phyloP scores from a whole-genome alignment of 2,329 filamentous ascomycete genomes.

The Blumeria hordei region DNA sequence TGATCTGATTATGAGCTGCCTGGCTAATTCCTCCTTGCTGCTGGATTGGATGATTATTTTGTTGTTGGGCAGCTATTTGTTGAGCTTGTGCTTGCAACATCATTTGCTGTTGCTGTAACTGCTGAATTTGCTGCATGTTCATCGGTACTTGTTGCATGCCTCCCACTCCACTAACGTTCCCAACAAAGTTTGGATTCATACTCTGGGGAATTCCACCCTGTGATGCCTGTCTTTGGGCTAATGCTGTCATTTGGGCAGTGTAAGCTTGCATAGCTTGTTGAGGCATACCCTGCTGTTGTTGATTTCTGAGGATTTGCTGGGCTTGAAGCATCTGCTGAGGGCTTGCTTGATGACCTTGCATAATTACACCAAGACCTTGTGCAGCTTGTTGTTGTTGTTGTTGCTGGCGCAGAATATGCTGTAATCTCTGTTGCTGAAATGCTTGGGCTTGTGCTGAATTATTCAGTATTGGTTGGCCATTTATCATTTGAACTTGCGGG shows the following conservation, averaged over 20 bases:
- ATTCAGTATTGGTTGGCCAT: constrained; percentile 11
- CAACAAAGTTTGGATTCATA: constrained; percentile 12
- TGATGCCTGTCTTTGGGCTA: constrained; percentile 4
- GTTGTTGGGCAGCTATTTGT: constrained; percentile 1
- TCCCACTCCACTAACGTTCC: constrained; percentile 16
- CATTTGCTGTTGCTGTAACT: constrained; percentile 6
- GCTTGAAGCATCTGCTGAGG: constrained; percentile 13
- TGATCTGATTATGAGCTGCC: neutral
- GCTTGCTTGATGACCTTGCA: constrained; percentile 15
- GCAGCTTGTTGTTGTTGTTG: constrained; percentile 10
- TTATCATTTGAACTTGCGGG: constrained; percentile 31
- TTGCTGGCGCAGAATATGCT: constrained; percentile 10
- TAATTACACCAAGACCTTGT: constrained; percentile 16
- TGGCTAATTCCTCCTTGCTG: neutral
- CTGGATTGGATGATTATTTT: neutral
- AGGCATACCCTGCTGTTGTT: constrained; percentile 13
- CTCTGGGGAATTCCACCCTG: constrained; percentile 8
- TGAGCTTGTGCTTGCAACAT: constrained; percentile 1
- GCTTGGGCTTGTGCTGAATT: constrained; percentile 14
- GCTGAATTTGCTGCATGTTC: constrained; percentile 10
- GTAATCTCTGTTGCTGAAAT: constrained; percentile 13
- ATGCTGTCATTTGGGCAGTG: constrained; percentile 8
- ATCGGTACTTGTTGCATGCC: constrained; percentile 16
- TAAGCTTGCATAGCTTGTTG: constrained; percentile 10
- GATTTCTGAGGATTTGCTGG: constrained; percentile 12